These are phyloP conservation scores for Cordyceps tenuipes DNA, from an alignment of 2,329 filamentous ascomycete genomes.

Conservation along the genomic window DNA sequence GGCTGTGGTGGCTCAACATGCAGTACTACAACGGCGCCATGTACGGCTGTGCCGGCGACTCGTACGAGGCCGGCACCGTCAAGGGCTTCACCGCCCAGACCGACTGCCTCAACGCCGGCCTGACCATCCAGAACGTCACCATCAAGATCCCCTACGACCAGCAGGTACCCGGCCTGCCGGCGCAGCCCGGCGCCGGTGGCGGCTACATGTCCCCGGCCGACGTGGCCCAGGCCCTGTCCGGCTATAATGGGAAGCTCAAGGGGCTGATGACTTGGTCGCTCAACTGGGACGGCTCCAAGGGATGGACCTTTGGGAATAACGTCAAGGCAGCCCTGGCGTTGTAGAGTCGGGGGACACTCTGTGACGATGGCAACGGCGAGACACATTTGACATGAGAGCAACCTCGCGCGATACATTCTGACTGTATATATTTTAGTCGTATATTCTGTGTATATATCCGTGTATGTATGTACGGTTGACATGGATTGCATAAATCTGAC, in stretches of 20 bases:
- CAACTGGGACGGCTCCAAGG: constrained; percentile 28
- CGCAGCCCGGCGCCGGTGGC: constrained; percentile 25
- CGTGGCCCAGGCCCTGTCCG: constrained; percentile 22
- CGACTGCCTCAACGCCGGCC: constrained; percentile 26
- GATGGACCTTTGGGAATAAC: constrained; percentile 27
- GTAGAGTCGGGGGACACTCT: background rate
- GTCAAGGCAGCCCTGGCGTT: constrained; percentile 13
- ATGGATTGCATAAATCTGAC: too few species aligned
- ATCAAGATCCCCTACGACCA: constrained; percentile 25
- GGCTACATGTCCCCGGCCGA: constrained; percentile 25
- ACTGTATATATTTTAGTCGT: background rate
- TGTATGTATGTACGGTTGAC: background rate
- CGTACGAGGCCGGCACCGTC: constrained; percentile 24
- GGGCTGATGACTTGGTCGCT: constrained; percentile 30
- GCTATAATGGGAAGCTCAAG: constrained; percentile 25
- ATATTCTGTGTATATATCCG: background rate
- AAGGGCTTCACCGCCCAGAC: constrained; percentile 28
- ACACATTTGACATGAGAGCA: background rate
- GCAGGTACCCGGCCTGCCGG: constrained; percentile 29
- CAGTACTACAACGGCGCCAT: constrained; percentile 31
- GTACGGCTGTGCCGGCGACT: constrained; percentile 27
- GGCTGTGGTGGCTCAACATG: constrained; percentile 30
- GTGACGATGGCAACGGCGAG: background rate
- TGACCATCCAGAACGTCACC: constrained; percentile 24
- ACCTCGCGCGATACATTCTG: background rate